Percentiles rank a stretch among this genome's conserved stretches.
phyloP scores from a whole-genome alignment of 2,329 filamentous ascomycete species.

The Xylariaceae sp. region DNA sequence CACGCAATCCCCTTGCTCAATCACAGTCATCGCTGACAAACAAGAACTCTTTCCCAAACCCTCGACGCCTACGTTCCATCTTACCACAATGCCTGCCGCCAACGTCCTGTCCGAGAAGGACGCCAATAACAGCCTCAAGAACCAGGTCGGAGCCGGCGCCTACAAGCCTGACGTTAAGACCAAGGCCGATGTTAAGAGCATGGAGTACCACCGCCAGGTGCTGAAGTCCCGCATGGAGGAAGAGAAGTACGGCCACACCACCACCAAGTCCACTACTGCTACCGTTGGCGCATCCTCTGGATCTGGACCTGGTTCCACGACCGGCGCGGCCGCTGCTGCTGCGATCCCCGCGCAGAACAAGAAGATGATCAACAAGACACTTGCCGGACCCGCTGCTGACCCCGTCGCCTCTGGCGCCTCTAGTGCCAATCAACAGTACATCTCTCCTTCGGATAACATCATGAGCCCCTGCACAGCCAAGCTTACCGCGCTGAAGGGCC shows the following conservation, averaged over 20 bases:
- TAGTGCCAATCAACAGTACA: slow-evolving; percentile 63
- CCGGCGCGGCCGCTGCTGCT: slow-evolving; percentile 10
- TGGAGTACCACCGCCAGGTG: slow-evolving; percentile 81
- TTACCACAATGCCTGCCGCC: slow-evolving; percentile 57
- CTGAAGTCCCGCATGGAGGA: slow-evolving; percentile 75
- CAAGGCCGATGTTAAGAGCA: slow-evolving; percentile 62
- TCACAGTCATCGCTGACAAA: not conserved
- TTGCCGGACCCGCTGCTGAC: slow-evolving; percentile 37
- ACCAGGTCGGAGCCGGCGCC: slow-evolving; percentile 37
- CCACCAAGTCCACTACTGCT: slow-evolving; percentile 12
- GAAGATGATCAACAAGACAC: slow-evolving; percentile 30
- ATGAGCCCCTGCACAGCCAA: slow-evolving; percentile 87
- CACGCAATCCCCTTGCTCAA: not conserved
- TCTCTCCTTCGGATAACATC: slow-evolving; percentile 87
- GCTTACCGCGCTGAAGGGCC: slow-evolving; percentile 79
- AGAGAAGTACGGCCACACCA: slow-evolving; percentile 58
- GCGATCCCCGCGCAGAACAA: slow-evolving; percentile 28
- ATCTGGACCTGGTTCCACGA: slow-evolving; percentile 27
- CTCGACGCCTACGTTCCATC: not conserved
- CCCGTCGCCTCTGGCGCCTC: slow-evolving; percentile 20
- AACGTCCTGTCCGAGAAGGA: slow-evolving; percentile 71
- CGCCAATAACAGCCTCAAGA: slow-evolving; percentile 59
- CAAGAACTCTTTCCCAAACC: not conserved
- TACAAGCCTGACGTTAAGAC: slow-evolving; percentile 61
- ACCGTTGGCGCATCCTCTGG: slow-evolving; percentile 7